These are phyloP conservation scores for Nakazawaea wickerhamii DNA, from an alignment of 805 yeast genomes.

Conservation along the genomic window DNA sequence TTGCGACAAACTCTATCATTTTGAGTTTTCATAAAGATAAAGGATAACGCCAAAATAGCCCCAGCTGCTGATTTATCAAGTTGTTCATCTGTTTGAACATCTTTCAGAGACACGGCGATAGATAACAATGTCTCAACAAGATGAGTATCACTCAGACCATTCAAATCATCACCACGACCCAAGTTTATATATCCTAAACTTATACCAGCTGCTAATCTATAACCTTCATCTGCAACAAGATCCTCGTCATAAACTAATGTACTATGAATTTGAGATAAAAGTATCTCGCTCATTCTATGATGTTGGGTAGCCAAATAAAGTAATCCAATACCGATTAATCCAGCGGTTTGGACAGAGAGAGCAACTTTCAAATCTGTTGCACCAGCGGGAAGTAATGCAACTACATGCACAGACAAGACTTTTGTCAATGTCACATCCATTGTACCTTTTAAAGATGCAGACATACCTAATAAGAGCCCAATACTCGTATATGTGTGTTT, in stretches of 20 bases:
- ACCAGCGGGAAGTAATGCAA: constrained; percentile 85
- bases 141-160: constrained; percentile 56
- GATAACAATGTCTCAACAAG: constrained; percentile 56
- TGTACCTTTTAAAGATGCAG: constrained; percentile 78
- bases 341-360: constrained; percentile 82
- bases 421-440: constrained; percentile 86
- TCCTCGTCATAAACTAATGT: constrained; percentile 49
- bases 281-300: constrained; percentile 77
- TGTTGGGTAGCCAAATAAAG: constrained; percentile 75
- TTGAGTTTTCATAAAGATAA: constrained; percentile 68
- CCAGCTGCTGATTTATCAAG: constrained; percentile 67
- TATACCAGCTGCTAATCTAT: constrained; percentile 82
- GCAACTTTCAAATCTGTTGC: constrained; percentile 86
- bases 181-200: constrained; percentile 80
- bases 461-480: constrained; percentile 85
- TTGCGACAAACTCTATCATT: constrained; percentile 55
- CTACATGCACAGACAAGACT: constrained; percentile 88
- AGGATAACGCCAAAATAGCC: constrained; percentile 67
- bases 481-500: constrained; percentile 80
- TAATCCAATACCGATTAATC: constrained; percentile 84
- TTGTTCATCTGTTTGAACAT: constrained; percentile 53
- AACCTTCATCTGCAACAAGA: constrained; percentile 65
- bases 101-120: constrained; percentile 55
- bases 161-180: constrained; percentile 63
- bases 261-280: constrained; percentile 63